Percentiles rank a stretch among this genome's conserved stretches.
Evolutionary conservation across 164 flowering plant species (phyloP).

Genomic region (Aristolochia californica): DNA sequence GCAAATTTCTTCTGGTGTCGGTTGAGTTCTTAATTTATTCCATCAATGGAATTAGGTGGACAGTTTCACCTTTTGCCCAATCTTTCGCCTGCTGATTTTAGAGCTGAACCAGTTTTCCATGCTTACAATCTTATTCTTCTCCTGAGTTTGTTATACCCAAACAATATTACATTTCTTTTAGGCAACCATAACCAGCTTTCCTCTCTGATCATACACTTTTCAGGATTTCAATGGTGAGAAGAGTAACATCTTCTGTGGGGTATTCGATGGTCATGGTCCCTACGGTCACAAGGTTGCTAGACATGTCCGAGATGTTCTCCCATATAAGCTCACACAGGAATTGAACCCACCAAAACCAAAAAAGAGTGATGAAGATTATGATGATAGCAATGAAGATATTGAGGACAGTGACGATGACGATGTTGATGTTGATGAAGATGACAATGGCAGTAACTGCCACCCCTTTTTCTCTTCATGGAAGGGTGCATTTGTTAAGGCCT

Average conservation of each 20-base stretch:
- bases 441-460: neutral
- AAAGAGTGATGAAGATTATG: conserved; percentile 1
- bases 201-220: neutral
- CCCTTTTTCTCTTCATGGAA: conserved; percentile 31
- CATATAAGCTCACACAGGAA: conserved; percentile 34
- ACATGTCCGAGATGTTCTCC: conserved; percentile 47
- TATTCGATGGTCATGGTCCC: conserved; percentile 91
- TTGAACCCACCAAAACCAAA: conserved; percentile 11
- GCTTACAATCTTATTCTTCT: too few species aligned
- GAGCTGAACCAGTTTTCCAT: too few species aligned
- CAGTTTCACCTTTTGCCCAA: too few species aligned
- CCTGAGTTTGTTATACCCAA: too few species aligned
- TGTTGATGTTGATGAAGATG: neutral
- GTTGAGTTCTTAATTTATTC: too few species aligned
- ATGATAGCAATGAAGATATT: conserved; percentile 1
- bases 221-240: conserved; percentile 60
- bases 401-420: conserved; percentile 5
- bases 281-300: conserved; percentile 65
- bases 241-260: conserved; percentile 50
- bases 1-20: too few species aligned
- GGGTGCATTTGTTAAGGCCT: conserved; percentile 33
- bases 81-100: too few species aligned
- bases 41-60: too few species aligned
- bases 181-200: too few species aligned
- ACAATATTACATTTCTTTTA: too few species aligned